Percentiles rank a stretch among this genome's conserved stretches.
Evolutionary conservation across 2,329 filamentous ascomycete genomes (phyloP).

Genomic region (Verticillium tricorpus): DNA sequence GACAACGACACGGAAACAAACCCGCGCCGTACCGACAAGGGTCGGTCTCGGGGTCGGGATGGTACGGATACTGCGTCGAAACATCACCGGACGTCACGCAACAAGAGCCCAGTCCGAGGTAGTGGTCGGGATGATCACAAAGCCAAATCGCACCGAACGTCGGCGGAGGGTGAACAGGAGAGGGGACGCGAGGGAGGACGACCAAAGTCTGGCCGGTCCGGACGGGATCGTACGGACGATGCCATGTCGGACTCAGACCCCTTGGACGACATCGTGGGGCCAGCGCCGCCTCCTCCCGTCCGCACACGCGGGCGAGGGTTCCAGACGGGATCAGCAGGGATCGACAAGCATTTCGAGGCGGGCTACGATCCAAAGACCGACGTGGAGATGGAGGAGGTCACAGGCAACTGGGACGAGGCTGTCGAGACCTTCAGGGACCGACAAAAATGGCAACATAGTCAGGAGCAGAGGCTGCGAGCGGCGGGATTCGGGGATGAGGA

Average conservation of each 20-base stretch:
- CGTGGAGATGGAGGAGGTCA: constrained; percentile 43
- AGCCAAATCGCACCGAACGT: background rate
- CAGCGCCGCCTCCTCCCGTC: constrained; percentile 52
- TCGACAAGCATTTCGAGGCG: constrained; percentile 75
- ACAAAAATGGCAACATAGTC: constrained; percentile 70
- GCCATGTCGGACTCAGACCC: constrained; percentile 60
- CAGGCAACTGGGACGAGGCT: constrained; percentile 74
- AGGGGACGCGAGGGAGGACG: constrained; percentile 2
- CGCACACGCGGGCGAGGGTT: constrained; percentile 68
- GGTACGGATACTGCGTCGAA: background rate
- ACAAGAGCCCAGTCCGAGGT: background rate
- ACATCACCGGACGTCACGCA: background rate
- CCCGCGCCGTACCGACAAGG: constrained; percentile 10
- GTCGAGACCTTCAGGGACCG: constrained; percentile 75
- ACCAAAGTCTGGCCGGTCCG: background rate
- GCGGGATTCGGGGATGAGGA: constrained; percentile 77
- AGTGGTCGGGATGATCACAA: background rate
- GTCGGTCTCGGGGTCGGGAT: background rate
- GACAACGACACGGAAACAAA: background rate
- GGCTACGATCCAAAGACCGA: constrained; percentile 57
- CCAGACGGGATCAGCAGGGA: constrained; percentile 55
- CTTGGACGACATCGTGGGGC: constrained; percentile 72
- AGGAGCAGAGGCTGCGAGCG: constrained; percentile 68
- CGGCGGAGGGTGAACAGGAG: background rate
- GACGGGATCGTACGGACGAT: constrained; percentile 13